Evolutionary conservation across 1,139 yeast genomes (phyloP).

Genomic region (Petasospora fabianii): DNA sequence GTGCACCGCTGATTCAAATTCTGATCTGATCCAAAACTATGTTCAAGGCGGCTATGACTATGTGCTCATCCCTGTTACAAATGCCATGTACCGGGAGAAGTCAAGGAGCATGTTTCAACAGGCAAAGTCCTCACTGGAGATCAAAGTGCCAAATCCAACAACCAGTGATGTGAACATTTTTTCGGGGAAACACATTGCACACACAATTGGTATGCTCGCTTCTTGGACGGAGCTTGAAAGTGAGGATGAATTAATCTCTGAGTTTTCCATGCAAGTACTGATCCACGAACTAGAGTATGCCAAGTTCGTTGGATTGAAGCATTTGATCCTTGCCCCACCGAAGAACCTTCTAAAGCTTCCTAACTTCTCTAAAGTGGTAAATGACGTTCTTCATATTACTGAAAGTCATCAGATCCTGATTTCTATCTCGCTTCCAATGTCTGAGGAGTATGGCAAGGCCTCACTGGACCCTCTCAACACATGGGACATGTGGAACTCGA

Average conservation of each 20-base stretch:
- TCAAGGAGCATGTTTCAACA: conserved; percentile 35
- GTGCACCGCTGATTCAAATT: conserved; percentile 14
- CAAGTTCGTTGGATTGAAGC: conserved; percentile 47
- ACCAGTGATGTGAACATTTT: conserved; percentile 36
- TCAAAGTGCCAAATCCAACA: conserved; percentile 38
- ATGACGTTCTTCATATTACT: conserved; percentile 28
- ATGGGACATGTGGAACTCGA: conserved; percentile 71
- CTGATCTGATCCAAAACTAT: conserved; percentile 15
- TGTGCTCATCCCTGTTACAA: conserved; percentile 41
- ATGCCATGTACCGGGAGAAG: conserved; percentile 38
- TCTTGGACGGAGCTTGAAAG: conserved; percentile 66
- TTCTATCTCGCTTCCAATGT: conserved; percentile 41
- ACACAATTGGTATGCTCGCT: conserved; percentile 50
- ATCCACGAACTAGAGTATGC: conserved; percentile 57
- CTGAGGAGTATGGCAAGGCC: conserved; percentile 33
- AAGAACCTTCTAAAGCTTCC: conserved; percentile 49
- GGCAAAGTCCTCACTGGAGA: conserved; percentile 26
- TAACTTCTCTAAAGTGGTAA: conserved; percentile 43
- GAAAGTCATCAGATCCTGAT: conserved; percentile 31
- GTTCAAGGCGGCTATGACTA: conserved; percentile 32
- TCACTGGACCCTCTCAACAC: conserved; percentile 48
- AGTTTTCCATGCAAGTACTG: conserved; percentile 50
- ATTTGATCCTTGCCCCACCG: conserved; percentile 58
- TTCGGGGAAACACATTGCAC: conserved; percentile 34
- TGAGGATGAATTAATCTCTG: conserved; percentile 42